phyloP scores from a whole-genome alignment of 139 green algal genomes.

The Zygnema circumcarinatum region DNA sequence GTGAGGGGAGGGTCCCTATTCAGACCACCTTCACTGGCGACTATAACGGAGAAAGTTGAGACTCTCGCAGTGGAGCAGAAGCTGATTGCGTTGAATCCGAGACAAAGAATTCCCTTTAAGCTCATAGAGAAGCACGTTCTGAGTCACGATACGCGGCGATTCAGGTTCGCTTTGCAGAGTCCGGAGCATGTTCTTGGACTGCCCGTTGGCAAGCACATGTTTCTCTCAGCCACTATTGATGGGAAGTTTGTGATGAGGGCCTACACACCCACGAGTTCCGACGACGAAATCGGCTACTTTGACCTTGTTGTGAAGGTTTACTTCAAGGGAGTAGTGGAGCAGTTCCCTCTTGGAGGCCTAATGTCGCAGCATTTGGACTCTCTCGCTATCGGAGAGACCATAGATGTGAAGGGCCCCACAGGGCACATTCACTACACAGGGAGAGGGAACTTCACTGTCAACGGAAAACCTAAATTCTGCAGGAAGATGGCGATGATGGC shows the following conservation, averaged over 20 bases:
- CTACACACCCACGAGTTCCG: conserved; percentile 88
- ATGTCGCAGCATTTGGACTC: conserved; percentile 78
- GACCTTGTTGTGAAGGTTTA: conserved; percentile 95
- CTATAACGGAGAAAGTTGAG: conserved; percentile 12
- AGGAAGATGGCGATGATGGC: conserved; percentile 87
- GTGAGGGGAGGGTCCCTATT: neutral
- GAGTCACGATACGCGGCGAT: conserved; percentile 84
- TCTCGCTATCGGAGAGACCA: conserved; percentile 85
- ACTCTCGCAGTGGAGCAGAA: neutral
- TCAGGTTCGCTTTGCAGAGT: conserved; percentile 91
- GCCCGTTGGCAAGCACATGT: conserved; percentile 93
- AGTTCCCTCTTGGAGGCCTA: conserved; percentile 88
- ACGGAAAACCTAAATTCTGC: conserved; percentile 40
- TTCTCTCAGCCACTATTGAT: conserved; percentile 75
- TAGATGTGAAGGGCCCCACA: conserved; percentile 93
- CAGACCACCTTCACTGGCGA: neutral
- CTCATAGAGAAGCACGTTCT: conserved; percentile 82
- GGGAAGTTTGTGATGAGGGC: conserved; percentile 91
- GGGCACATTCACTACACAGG: conserved; percentile 89
- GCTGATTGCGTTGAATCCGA: conserved; percentile 67
- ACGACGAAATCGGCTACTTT: conserved; percentile 86
- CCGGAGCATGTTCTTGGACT: conserved; percentile 88
- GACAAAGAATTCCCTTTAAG: conserved; percentile 79
- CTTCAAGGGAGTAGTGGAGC: conserved; percentile 79
- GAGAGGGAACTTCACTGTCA: conserved; percentile 59